These are phyloP conservation scores for Adansonia digitata DNA, from an alignment of 345 rosid genomes.

Conservation along the genomic window DNA sequence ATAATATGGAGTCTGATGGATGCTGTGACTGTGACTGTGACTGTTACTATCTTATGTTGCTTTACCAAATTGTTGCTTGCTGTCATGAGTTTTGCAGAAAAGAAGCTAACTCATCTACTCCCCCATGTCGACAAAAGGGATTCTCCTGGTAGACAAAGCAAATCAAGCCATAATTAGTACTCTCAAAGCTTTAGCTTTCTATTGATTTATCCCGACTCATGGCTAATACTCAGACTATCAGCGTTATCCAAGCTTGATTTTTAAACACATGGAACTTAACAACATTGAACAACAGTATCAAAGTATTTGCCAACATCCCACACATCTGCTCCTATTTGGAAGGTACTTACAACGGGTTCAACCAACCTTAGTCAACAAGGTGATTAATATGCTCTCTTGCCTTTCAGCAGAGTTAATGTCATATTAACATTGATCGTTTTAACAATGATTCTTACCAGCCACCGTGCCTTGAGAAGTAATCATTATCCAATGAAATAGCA, in stretches of 20 bases:
- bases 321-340: background rate
- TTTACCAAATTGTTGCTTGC: background rate
- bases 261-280: background rate
- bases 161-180: conserved; percentile 3
- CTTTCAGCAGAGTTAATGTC: background rate
- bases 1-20: too few relatives aligned
- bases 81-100: background rate
- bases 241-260: background rate
- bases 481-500: conserved; percentile 92
- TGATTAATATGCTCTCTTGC: background rate
- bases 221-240: background rate
- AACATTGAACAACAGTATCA: background rate
- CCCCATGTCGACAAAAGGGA: conserved; percentile 48
- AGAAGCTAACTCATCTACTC: conserved; percentile 29
- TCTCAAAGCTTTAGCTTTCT: background rate
- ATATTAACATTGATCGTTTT: background rate
- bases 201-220: background rate
- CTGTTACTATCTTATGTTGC: background rate
- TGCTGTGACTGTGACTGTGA: background rate
- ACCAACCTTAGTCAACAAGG: background rate
- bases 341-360: background rate
- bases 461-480: conserved; percentile 91
- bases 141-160: conserved; percentile 40
- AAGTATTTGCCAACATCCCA: background rate
- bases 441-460: conserved; percentile 54